Evolutionary conservation across 2,329 filamentous ascomycete genomes (phyloP).

Genomic region (Zarea fungicola): DNA sequence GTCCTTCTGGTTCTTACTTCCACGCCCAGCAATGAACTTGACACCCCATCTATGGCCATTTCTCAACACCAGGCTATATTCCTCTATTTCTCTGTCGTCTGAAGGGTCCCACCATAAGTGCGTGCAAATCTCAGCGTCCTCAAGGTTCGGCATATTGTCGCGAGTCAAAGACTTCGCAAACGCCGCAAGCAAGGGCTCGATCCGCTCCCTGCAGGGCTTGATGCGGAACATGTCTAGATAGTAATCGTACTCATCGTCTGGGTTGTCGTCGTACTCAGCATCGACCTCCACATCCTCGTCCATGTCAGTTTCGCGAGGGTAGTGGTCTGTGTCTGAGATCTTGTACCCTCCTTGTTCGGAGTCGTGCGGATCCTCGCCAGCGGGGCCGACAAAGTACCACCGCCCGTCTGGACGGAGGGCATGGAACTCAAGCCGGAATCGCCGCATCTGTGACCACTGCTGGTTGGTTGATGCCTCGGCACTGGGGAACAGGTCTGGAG

Average conservation of each 20-base stretch:
- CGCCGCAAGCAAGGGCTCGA: slow-evolving; percentile 21
- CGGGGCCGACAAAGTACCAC: slow-evolving; percentile 20
- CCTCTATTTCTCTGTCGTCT: slow-evolving; percentile 12
- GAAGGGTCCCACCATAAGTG: slow-evolving; percentile 20
- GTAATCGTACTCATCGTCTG: slow-evolving; percentile 9
- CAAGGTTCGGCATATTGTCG: slow-evolving; percentile 19
- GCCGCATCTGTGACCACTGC: slow-evolving; percentile 19
- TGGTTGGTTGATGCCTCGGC: background rate
- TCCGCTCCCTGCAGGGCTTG: slow-evolving; percentile 15
- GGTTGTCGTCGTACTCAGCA: slow-evolving; percentile 11
- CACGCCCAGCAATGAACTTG: slow-evolving; percentile 15
- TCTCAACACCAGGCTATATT: slow-evolving; percentile 10
- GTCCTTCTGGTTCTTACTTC: slow-evolving; percentile 3
- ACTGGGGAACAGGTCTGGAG: slow-evolving; percentile 15
- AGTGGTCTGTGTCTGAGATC: slow-evolving; percentile 19
- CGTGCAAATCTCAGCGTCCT: slow-evolving; percentile 21
- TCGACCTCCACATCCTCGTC: slow-evolving; percentile 16
- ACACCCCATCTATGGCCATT: slow-evolving; percentile 19
- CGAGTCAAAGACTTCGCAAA: slow-evolving; percentile 18
- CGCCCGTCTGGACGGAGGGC: background rate
- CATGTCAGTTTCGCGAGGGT: slow-evolving; percentile 16
- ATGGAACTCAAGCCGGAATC: slow-evolving; percentile 15
- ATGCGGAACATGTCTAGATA: slow-evolving; percentile 20
- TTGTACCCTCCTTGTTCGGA: slow-evolving; percentile 15
- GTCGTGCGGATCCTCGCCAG: slow-evolving; percentile 18